Conservation (phyloP, 2,329 filamentous ascomycete genomes). For the Aspergillus uvarum region DNA sequence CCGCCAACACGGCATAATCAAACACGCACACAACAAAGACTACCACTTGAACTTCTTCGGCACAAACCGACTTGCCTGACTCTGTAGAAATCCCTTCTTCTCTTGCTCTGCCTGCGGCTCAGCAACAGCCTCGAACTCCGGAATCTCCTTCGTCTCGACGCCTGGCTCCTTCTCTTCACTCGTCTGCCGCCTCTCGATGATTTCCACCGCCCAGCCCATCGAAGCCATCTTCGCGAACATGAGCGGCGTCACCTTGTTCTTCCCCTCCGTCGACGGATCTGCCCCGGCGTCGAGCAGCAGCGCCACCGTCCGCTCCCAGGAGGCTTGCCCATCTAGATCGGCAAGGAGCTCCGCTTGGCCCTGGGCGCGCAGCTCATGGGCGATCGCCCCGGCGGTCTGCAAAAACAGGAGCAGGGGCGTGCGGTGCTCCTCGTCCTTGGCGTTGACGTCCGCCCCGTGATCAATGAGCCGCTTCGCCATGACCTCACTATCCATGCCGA, state of each 20-base stretch:
- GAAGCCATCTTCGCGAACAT: background rate
- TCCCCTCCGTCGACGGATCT: background rate
- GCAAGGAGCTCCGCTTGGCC: background rate
- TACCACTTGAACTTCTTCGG: background rate
- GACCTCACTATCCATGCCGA: background rate
- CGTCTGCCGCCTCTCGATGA: background rate
- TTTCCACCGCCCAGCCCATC: background rate
- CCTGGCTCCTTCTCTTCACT: background rate
- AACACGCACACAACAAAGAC: background rate
- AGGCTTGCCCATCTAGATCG: background rate
- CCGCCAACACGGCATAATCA: background rate
- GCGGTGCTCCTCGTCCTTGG: background rate
- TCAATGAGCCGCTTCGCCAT: background rate
- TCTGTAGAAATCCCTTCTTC: background rate
- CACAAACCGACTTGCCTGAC: background rate
- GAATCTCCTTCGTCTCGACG: background rate
- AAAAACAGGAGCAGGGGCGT: background rate
- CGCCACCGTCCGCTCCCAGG: background rate
- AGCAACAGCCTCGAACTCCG: background rate
- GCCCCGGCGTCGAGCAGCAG: background rate
- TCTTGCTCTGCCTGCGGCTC: background rate
- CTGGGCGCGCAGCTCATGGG: background rate
- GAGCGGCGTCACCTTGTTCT: background rate
- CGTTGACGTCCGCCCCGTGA: background rate
- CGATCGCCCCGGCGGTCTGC: background rate